Conservation (phyloP, 805 yeast species). For the Starmerella davenportii region DNA sequence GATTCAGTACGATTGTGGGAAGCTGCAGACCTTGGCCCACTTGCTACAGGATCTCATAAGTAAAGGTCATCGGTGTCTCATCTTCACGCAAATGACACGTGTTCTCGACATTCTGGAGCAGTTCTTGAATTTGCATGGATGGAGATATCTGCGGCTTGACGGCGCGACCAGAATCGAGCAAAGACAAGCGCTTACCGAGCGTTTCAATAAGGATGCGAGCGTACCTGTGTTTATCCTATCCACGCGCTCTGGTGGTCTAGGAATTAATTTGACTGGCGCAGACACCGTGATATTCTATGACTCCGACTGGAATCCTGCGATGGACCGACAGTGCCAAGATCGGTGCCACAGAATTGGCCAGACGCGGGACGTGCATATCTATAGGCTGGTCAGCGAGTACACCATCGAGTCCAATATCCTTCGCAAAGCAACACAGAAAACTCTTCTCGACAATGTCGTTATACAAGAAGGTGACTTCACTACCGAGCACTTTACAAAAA, state of each 20-base stretch:
- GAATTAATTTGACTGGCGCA: constrained; percentile 94
- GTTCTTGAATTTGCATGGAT: constrained; percentile 85
- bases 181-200: constrained; percentile 81
- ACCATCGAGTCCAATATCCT: constrained; percentile 92
- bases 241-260: constrained; percentile 95
- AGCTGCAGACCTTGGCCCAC: constrained; percentile 65
- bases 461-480: constrained; percentile 98
- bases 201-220: constrained; percentile 70
- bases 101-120: constrained; percentile 86
- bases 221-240: constrained; percentile 84
- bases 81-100: constrained; percentile 96
- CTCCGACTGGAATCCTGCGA: constrained; percentile 98
- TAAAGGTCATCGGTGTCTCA: constrained; percentile 82
- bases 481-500: constrained; percentile 80
- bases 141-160: constrained; percentile 82
- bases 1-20: constrained; percentile 91
- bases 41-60: constrained; percentile 60
- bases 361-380: constrained; percentile 91
- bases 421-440: constrained; percentile 83
- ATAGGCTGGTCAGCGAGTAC: constrained; percentile 85
- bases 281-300: constrained; percentile 97
- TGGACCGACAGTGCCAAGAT: constrained; percentile 98
- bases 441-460: constrained; percentile 82
- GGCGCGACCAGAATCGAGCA: constrained; percentile 97
- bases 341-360: constrained; percentile 98